Percentiles rank a stretch among this genome's conserved stretches.
These are phyloP conservation scores for Seiridium cupressi DNA, from an alignment of 2,329 filamentous ascomycete species.

Conservation along the genomic window DNA sequence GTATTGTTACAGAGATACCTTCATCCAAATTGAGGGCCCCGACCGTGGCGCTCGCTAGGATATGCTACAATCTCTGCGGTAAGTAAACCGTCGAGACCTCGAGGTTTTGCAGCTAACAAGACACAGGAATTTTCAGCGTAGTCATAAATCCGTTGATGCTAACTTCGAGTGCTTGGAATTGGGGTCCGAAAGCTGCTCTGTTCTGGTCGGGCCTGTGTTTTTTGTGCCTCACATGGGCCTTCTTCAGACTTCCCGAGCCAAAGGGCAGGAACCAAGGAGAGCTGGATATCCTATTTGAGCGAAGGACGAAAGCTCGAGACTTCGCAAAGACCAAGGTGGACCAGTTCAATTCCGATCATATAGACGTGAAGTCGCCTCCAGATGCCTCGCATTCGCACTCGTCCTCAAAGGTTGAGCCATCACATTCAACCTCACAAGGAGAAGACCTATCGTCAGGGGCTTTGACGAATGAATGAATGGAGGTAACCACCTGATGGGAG, in stretches of 20 bases:
- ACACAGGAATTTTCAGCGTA: constrained; percentile 11
- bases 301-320: constrained; percentile 8
- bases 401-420: no score
- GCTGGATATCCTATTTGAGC: constrained; percentile 12
- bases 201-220: constrained; percentile 12
- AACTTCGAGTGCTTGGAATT: constrained; percentile 8
- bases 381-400: neutral
- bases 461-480: no score
- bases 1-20: constrained; percentile 12
- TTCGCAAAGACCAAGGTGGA: constrained; percentile 9
- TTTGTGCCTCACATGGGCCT: constrained; percentile 11
- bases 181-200: constrained; percentile 8
- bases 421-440: no score
- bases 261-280: constrained; percentile 11
- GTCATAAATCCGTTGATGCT: constrained; percentile 12
- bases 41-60: constrained; percentile 10
- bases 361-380: neutral
- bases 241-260: constrained; percentile 11
- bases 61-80: constrained; percentile 14
- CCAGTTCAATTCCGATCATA: neutral
- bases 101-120: neutral
- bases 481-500: no score
- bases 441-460: no score
- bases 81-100: neutral
- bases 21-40: constrained; percentile 8